phyloP scores from a whole-genome alignment of 495 filamentous ascomycete species.

The Penicillium parvum region DNA sequence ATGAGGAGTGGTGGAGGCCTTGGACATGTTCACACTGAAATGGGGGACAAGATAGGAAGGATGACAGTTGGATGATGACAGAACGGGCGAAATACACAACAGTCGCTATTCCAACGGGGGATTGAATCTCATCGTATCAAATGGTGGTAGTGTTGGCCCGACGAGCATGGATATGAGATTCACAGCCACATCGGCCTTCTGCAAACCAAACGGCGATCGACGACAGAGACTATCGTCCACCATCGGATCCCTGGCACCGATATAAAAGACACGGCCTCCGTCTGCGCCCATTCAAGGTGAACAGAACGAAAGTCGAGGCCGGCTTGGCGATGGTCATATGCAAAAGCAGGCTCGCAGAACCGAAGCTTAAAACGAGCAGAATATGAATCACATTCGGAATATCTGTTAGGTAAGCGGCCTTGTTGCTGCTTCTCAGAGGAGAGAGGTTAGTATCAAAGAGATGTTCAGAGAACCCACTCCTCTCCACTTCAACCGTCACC shows the following conservation, averaged over 20 bases:
- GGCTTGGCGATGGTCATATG: too few species aligned
- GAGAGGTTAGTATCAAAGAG: too few species aligned
- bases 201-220: background rate
- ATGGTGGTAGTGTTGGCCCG: constrained; percentile 3
- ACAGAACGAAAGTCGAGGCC: too few species aligned
- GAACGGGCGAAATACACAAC: background rate
- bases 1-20: constrained; percentile 30
- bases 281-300: too few species aligned
- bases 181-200: background rate
- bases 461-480: too few species aligned
- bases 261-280: too few species aligned
- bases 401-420: constrained; percentile 10
- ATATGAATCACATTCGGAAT: constrained; percentile 5
- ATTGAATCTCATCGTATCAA: constrained; percentile 21
- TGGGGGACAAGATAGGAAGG: too few species aligned
- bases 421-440: background rate
- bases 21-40: constrained; percentile 34
- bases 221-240: too few species aligned
- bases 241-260: too few species aligned
- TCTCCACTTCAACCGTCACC: constrained; percentile 14
- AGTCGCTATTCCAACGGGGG: constrained; percentile 9
- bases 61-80: constrained; percentile 1
- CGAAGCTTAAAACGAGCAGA: constrained; percentile 12
- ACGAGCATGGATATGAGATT: constrained; percentile 6
- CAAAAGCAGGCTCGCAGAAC: too few species aligned